Conservation (phyloP, 2,329 filamentous ascomycete genomes). For the Gnomoniopsis sp. region DNA sequence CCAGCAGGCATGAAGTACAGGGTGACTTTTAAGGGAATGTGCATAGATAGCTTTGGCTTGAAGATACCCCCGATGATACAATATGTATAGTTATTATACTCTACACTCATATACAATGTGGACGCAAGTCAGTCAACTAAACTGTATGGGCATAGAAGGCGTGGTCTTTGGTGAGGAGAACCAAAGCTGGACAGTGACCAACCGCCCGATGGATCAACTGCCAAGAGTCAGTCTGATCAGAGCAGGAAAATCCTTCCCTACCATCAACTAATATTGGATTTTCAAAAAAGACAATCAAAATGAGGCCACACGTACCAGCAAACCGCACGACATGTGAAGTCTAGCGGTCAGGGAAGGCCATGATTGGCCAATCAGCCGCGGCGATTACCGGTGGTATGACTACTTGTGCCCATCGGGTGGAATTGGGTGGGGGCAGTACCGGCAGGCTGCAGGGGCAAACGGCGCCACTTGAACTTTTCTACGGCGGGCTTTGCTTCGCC, state of each 20-base stretch:
- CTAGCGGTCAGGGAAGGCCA: slow-evolving; percentile 11
- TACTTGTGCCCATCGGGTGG: slow-evolving; percentile 8
- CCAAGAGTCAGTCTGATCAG: too few species aligned
- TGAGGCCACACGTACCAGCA: slow-evolving; percentile 13
- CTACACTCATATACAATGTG: not conserved
- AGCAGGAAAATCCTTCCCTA: not conserved
- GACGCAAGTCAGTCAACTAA: too few species aligned
- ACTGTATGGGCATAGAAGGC: not conserved
- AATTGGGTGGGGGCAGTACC: slow-evolving; percentile 3
- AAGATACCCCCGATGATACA: not conserved
- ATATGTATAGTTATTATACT: not conserved
- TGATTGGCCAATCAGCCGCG: slow-evolving; percentile 19
- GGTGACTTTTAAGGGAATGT: slow-evolving; percentile 9
- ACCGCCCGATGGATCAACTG: too few species aligned
- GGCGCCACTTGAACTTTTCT: not conserved
- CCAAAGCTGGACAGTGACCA: too few species aligned
- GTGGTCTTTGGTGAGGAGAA: too few species aligned
- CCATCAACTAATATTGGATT: not conserved
- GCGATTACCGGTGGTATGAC: slow-evolving; percentile 19
- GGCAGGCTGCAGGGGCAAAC: slow-evolving; percentile 1
- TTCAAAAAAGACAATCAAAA: not conserved
- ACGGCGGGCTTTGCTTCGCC: slow-evolving; percentile 1
- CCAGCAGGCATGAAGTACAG: not conserved
- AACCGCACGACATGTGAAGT: slow-evolving; percentile 18
- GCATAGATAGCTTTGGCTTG: not conserved